Conservation (phyloP, 2,329 filamentous ascomycete species). For the Colletotrichum coccodes region DNA sequence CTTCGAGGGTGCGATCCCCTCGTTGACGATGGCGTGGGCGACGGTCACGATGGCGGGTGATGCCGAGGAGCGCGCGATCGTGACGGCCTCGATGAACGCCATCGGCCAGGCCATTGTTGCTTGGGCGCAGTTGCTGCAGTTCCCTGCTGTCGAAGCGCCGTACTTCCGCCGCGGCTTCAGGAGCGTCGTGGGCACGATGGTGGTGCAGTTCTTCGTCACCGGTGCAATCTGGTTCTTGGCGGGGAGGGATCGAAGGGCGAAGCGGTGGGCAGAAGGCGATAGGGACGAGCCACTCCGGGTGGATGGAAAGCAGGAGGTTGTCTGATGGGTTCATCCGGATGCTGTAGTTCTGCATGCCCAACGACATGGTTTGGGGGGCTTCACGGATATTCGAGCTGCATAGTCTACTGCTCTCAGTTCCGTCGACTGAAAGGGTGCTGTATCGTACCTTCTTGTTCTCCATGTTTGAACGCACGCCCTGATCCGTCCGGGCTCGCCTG, state of each 20-base stretch:
- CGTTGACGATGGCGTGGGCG: constrained; percentile 52
- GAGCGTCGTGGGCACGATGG: constrained; percentile 43
- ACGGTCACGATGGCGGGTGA: constrained; percentile 48
- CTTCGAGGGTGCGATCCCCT: constrained; percentile 46
- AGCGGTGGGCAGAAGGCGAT: neutral
- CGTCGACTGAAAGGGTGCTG: neutral
- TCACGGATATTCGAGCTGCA: neutral
- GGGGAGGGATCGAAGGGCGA: constrained; percentile 10
- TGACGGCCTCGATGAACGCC: constrained; percentile 54
- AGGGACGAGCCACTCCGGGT: neutral
- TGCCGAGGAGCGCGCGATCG: constrained; percentile 52
- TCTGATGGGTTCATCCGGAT: neutral
- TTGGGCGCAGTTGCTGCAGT: constrained; percentile 50
- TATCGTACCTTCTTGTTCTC: neutral
- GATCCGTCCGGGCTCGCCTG: too few species aligned
- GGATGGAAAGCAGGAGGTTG: neutral
- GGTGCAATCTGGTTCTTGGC: constrained; percentile 16
- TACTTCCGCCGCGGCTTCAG: constrained; percentile 43
- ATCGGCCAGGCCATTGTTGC: constrained; percentile 53
- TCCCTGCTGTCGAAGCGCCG: constrained; percentile 47
- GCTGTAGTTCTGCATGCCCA: neutral
- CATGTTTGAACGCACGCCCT: neutral
- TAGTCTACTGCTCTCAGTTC: too few species aligned
- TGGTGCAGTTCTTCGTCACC: constrained; percentile 42
- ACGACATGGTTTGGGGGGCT: neutral